Evolutionary conservation across 768 basidiomycete species (phyloP).

Genomic region (Tulasnella sp.): DNA sequence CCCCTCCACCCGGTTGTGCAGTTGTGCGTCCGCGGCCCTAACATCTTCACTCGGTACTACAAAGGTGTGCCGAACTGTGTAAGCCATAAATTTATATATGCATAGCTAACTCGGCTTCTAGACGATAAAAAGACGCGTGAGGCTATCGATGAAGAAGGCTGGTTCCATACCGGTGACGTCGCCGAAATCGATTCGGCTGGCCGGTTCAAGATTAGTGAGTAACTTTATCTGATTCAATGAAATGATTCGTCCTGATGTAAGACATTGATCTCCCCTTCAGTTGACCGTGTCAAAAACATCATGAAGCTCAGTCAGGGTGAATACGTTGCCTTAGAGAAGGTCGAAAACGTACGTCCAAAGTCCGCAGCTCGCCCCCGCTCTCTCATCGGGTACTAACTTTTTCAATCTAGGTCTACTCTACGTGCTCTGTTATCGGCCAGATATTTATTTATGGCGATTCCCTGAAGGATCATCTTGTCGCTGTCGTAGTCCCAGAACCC

Average conservation of each 20-base stretch:
- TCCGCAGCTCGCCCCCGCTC: background rate
- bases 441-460: conserved; percentile 87
- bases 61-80: conserved; percentile 41
- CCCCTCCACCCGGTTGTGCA: too few relatives aligned
- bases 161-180: conserved; percentile 86
- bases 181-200: conserved; percentile 69
- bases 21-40: conserved; percentile 56
- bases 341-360: conserved; percentile 45
- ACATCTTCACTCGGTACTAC: conserved; percentile 57
- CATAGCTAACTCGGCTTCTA: conserved; percentile 23
- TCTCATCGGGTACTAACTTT: too few relatives aligned
- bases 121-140: conserved; percentile 75
- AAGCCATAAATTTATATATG: background rate
- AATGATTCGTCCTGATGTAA: too few relatives aligned
- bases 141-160: conserved; percentile 75
- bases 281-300: conserved; percentile 98
- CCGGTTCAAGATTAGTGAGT: conserved; percentile 58
- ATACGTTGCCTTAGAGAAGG: conserved; percentile 94
- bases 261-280: too few relatives aligned
- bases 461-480: conserved; percentile 75
- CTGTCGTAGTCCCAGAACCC: conserved; percentile 76
- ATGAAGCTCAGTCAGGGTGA: conserved; percentile 98
- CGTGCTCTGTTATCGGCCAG: conserved; percentile 59
- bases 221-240: too few relatives aligned
- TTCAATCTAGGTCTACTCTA: conserved; percentile 47